These are phyloP conservation scores for Myriosclerotinia scirpicola DNA, from an alignment of 2,329 filamentous ascomycete species.

Conservation along the genomic window DNA sequence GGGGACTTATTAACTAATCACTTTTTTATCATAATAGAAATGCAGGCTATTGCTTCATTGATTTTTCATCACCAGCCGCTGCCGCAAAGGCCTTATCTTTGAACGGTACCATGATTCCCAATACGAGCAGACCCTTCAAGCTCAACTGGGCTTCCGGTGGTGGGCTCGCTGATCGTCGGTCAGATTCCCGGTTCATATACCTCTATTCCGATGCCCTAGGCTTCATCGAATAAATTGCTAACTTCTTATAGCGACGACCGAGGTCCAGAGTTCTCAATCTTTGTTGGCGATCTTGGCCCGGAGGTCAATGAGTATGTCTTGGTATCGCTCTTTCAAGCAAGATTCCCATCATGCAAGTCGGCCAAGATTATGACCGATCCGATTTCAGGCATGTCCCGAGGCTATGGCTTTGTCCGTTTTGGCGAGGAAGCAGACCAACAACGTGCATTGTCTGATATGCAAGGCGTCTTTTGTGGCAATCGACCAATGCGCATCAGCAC, in stretches of 20 bases:
- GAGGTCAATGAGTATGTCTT: constrained; percentile 99
- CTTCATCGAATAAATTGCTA: constrained; percentile 24
- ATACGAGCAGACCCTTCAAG: constrained; percentile 94
- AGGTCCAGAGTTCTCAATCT: constrained; percentile 94
- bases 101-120: constrained; percentile 87
- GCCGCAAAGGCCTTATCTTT: constrained; percentile 88
- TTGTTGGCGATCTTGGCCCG: constrained; percentile 94
- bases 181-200: constrained; percentile 44
- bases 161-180: constrained; percentile 90
- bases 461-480: constrained; percentile 98
- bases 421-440: constrained; percentile 95
- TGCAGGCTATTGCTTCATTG: constrained; percentile 98
- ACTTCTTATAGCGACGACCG: constrained; percentile 75
- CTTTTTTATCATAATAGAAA: constrained; percentile 58
- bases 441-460: constrained; percentile 94
- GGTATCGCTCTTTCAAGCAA: constrained; percentile 93
- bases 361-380: constrained; percentile 99
- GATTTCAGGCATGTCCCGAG: constrained; percentile 94
- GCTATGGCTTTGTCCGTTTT: constrained; percentile 97
- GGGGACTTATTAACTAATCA: constrained; percentile 4
- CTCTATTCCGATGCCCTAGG: constrained; percentile 26
- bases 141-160: constrained; percentile 99
- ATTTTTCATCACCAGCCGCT: constrained; percentile 79
- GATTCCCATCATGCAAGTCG: constrained; percentile 96
- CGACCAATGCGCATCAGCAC: constrained; percentile 98